Evolutionary conservation across 371 early-diverging fungal genomes (phyloP).

Genomic region (Lichtheimia ornata): DNA sequence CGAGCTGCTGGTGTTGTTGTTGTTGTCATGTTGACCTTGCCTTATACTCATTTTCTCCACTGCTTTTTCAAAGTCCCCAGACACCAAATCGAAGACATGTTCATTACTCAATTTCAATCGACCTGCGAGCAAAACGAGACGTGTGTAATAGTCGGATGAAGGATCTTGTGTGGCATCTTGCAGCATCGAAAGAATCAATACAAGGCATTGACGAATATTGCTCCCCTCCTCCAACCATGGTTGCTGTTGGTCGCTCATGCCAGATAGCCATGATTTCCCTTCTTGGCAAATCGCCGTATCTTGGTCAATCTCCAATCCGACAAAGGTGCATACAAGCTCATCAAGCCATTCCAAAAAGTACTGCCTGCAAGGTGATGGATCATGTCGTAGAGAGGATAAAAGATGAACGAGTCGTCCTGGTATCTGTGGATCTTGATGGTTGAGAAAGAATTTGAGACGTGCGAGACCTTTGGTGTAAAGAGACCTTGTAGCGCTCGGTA

Average conservation of each 20-base stretch:
- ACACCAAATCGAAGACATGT: constrained; percentile 22
- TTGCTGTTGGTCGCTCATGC: not conserved
- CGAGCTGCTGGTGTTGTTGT: too few relatives aligned
- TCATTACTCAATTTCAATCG: constrained; percentile 33
- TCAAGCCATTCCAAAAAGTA: constrained; percentile 37
- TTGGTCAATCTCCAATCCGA: constrained; percentile 31
- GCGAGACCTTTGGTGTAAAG: constrained; percentile 18
- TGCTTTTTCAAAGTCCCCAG: too few relatives aligned
- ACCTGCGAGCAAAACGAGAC: constrained; percentile 14
- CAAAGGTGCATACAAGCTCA: constrained; percentile 31
- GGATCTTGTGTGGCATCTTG: not conserved
- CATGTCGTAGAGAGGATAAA: not conserved
- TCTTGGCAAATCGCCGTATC: constrained; percentile 12
- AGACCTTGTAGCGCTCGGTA: not conserved
- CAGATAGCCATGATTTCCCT: not conserved
- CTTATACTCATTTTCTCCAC: too few relatives aligned
- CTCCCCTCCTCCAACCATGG: constrained; percentile 35
- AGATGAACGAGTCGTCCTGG: constrained; percentile 1
- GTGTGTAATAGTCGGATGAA: constrained; percentile 1
- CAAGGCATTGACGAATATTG: constrained; percentile 18
- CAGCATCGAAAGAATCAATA: constrained; percentile 12
- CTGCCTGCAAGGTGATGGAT: not conserved
- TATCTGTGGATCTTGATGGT: constrained; percentile 26
- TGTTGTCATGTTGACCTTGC: too few relatives aligned
- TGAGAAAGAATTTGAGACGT: constrained; percentile 28